phyloP scores from a whole-genome alignment of 331 rosid species.

The Malus hybrid region DNA sequence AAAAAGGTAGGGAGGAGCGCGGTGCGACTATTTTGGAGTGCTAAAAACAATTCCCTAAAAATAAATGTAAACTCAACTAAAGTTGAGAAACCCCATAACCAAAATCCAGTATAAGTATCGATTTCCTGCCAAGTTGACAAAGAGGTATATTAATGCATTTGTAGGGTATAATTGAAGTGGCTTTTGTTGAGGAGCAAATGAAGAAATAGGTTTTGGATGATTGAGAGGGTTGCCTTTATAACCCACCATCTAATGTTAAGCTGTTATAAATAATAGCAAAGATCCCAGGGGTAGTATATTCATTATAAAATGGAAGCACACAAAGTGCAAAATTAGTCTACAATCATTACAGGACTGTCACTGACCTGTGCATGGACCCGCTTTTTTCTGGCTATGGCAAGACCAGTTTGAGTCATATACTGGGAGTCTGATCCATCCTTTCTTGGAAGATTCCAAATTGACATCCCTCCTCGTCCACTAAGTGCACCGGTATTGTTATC shows the following conservation, averaged over 20 bases:
- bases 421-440: conserved; percentile 80
- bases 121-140: neutral
- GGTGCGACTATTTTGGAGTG: neutral
- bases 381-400: conserved; percentile 68
- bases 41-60: neutral
- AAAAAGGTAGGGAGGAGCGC: neutral
- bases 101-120: neutral
- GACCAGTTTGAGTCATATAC: conserved; percentile 54
- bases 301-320: neutral
- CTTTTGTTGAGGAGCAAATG: neutral
- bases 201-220: neutral
- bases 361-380: conserved; percentile 85
- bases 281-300: neutral
- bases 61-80: conserved; percentile 2
- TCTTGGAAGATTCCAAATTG: conserved; percentile 59
- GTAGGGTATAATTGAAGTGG: neutral
- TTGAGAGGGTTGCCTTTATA: neutral
- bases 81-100: neutral
- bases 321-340: neutral
- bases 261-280: neutral
- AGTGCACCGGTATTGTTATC: conserved; percentile 54
- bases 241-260: conserved; percentile 6
- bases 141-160: neutral
- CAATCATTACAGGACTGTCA: conserved; percentile 4
- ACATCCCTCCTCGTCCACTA: conserved; percentile 47